Base-by-base conservation (phyloP, 192 early-diverging fungal species). In the Thoreauomyces humboldtii region DNA sequence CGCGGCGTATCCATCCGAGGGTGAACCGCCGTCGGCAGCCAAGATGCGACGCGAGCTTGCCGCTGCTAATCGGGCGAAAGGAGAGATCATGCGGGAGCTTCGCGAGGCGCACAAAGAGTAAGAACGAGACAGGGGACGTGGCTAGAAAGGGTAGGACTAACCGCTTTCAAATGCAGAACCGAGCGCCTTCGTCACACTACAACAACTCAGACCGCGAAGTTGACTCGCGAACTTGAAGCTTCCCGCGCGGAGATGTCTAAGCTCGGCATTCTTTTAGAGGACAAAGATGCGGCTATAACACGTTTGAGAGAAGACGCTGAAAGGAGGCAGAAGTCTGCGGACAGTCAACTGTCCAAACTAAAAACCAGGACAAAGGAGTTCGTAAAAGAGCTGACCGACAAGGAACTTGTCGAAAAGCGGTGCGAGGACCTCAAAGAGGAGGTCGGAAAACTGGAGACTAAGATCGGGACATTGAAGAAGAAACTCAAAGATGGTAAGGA, bases 261-360 rank as follows among this genome's bases (percentile, higher is more conserved):
- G 55, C 5, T 59, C 4, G 37, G 34, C 17, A 54, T 33, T 7
- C 73, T 72, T 24, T 11, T 71, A 5, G 50, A 61, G 21, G 79
- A 77, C n/a, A 65, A 62, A 29, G 64, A 69, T 7, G 42, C 38
- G 7, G 35, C 54, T 19, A 67, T 65, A 41, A 76, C 75, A 24
- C 72, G 62, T 31, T 5, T 73, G 5, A 77, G 73, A 48, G 78
- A 78, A 5, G 81, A 82, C n/a, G 37, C 71, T 36, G 81, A 82
- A 37, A 37, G 75, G 28, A 75, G 65, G 32, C 11, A 74, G 3
- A 80, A 80, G 50, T 15, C 21, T 4, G 37, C 68, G 11, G 81
- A 82, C 45, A 33, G 54, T 3, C 59, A 76, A 32, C 42, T 71
- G 17, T 4, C 28, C 29, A 82, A 82, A 59, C 34, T 63, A n/a